Conservation (phyloP, 2,329 filamentous ascomycete genomes). For the Dendrostoma leiphaemia region DNA sequence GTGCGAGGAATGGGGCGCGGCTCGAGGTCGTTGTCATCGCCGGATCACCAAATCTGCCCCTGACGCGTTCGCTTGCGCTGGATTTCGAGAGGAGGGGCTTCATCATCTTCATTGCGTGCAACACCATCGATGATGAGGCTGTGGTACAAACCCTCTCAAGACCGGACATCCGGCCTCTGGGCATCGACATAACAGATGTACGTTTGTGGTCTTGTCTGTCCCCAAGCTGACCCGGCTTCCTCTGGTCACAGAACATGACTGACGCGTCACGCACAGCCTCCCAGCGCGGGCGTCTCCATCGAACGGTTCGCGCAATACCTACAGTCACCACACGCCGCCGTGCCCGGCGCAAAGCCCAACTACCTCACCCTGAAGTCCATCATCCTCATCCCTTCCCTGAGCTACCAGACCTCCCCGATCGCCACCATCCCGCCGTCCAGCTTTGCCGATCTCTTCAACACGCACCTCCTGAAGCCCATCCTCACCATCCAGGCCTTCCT, state of each 20-base stretch:
- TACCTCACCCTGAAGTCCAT: conserved; percentile 75
- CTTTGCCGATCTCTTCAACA: conserved; percentile 89
- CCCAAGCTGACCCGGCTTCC: neutral
- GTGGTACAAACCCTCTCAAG: conserved; percentile 74
- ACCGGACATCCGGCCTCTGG: conserved; percentile 77
- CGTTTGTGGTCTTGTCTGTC: conserved; percentile 34
- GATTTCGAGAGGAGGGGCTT: conserved; percentile 91
- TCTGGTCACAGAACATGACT: conserved; percentile 11
- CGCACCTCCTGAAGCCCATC: conserved; percentile 85
- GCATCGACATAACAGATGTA: conserved; percentile 79
- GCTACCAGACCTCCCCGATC: conserved; percentile 80
- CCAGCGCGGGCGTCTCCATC: conserved; percentile 65
- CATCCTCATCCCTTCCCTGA: conserved; percentile 77
- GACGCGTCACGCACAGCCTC: conserved; percentile 48
- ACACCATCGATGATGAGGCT: conserved; percentile 80
- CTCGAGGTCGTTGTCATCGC: conserved; percentile 86
- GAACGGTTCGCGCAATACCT: conserved; percentile 71
- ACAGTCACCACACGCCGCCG: conserved; percentile 71
- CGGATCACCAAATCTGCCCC: conserved; percentile 79
- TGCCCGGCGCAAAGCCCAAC: conserved; percentile 73
- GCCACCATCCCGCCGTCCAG: conserved; percentile 79
- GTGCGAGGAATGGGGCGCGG: conserved; percentile 78
- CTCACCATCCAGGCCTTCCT: conserved; percentile 86
- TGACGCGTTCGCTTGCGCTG: conserved; percentile 78
- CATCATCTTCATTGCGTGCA: conserved; percentile 88